phyloP scores from a whole-genome alignment of 495 filamentous ascomycete genomes.

The Jackrogersella multiformis region DNA sequence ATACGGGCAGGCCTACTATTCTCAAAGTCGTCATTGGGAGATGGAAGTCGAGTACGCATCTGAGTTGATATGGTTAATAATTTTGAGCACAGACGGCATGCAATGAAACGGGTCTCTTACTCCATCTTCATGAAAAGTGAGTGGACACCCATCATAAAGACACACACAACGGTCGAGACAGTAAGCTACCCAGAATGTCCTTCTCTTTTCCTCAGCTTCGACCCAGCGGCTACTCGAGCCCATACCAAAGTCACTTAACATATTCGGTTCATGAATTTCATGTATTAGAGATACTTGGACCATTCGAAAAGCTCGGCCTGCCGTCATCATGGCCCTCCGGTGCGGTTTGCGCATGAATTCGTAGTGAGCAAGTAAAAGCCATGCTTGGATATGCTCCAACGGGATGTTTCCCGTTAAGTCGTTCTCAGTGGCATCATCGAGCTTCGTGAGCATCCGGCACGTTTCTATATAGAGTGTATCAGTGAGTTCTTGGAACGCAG shows the following conservation, averaged over 20 bases:
- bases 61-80: background rate
- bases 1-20: background rate
- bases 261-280: conserved; percentile 36
- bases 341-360: conserved; percentile 58
- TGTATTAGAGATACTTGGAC: conserved; percentile 55
- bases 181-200: conserved; percentile 61
- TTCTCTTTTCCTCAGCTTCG: conserved; percentile 56
- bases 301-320: conserved; percentile 57
- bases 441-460: conserved; percentile 12
- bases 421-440: background rate
- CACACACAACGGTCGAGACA: conserved; percentile 50
- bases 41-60: conserved; percentile 1
- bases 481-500: conserved; percentile 54
- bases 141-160: conserved; percentile 9
- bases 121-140: conserved; percentile 27
- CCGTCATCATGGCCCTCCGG: conserved; percentile 56
- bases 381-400: conserved; percentile 61
- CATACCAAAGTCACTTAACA: background rate
- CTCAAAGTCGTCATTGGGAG: background rate
- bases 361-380: conserved; percentile 62
- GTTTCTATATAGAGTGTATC: conserved; percentile 56
- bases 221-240: conserved; percentile 16
- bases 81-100: background rate
- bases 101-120: background rate
- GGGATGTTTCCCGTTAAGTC: background rate